phyloP scores from a whole-genome alignment of 1,284 basidiomycete genomes.

The Pseudozyma hubeiensis region DNA sequence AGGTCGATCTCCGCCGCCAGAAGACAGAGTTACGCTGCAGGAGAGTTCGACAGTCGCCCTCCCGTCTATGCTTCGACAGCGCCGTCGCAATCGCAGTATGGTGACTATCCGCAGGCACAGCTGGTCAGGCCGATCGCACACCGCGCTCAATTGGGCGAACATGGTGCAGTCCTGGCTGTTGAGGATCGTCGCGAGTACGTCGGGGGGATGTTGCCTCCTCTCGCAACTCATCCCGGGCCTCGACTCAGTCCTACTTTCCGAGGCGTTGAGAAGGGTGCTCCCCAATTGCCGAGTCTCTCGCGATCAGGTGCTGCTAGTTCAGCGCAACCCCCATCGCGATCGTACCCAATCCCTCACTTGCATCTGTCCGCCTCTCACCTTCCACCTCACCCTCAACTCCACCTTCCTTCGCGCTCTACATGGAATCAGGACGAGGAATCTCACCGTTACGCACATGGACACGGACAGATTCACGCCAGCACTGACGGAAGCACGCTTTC shows the following conservation, averaged over 20 bases:
- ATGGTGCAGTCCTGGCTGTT: not conserved
- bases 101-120: conserved; percentile 7
- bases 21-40: conserved; percentile 29
- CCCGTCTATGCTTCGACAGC: not conserved
- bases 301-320: conserved; percentile 3
- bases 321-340: not conserved
- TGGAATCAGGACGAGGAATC: conserved; percentile 10
- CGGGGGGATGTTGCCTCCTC: conserved; percentile 21
- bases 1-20: conserved; percentile 10
- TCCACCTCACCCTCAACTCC: conserved; percentile 12
- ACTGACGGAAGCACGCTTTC: conserved; percentile 10
- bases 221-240: not conserved
- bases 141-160: conserved; percentile 10
- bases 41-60: conserved; percentile 18
- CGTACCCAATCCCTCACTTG: conserved; percentile 8
- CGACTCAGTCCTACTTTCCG: conserved; percentile 14
- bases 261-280: not conserved
- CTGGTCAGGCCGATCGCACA: conserved; percentile 12
- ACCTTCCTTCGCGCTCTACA: conserved; percentile 1
- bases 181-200: not conserved
- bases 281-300: conserved; percentile 29
- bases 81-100: conserved; percentile 8
- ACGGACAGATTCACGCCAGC: not conserved
- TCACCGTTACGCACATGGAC: not conserved
- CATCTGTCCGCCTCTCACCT: conserved; percentile 8